Evolutionary conservation across 805 yeast genomes (phyloP).

Genomic region (Candida ortonii): DNA sequence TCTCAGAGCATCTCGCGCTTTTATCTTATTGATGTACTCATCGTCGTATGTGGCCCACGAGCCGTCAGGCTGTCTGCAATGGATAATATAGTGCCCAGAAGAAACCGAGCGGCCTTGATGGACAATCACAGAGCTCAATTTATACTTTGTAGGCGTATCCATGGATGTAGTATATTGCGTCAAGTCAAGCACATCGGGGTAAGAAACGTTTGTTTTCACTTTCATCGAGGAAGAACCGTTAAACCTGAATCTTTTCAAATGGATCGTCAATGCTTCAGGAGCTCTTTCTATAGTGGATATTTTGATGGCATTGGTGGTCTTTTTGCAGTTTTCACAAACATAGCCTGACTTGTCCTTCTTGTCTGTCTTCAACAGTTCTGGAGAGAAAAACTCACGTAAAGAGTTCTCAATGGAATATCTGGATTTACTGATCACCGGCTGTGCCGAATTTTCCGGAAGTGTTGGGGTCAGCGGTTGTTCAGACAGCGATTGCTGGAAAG

Average conservation of each 20-base stretch:
- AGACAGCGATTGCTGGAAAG: constrained; percentile 6
- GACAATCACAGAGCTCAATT: constrained; percentile 77
- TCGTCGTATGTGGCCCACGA: constrained; percentile 95
- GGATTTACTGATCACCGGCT: constrained; percentile 4
- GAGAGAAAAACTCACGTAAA: constrained; percentile 75
- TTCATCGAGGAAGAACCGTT: constrained; percentile 74
- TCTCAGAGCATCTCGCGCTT: constrained; percentile 69
- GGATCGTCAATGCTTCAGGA: constrained; percentile 85
- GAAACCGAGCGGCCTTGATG: constrained; percentile 93
- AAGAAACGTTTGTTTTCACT: constrained; percentile 81
- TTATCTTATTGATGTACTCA: constrained; percentile 73
- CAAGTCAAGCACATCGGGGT: constrained; percentile 74
- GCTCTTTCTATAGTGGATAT: constrained; percentile 70
- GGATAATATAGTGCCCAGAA: constrained; percentile 90
- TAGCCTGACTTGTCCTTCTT: constrained; percentile 72
- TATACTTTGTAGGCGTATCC: constrained; percentile 56
- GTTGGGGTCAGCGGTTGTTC: constrained; percentile 6
- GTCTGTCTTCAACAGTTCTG: constrained; percentile 72
- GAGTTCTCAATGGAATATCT: constrained; percentile 72
- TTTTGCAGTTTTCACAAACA: constrained; percentile 81
- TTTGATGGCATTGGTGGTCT: constrained; percentile 74
- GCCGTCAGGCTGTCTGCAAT: constrained; percentile 88
- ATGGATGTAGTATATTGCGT: constrained; percentile 53
- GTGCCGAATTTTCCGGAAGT: constrained; percentile 4
- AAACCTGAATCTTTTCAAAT: constrained; percentile 87